These are phyloP conservation scores for Primulina huaijiensis DNA, from an alignment of 257 asterid genomes.

Conservation along the genomic window DNA sequence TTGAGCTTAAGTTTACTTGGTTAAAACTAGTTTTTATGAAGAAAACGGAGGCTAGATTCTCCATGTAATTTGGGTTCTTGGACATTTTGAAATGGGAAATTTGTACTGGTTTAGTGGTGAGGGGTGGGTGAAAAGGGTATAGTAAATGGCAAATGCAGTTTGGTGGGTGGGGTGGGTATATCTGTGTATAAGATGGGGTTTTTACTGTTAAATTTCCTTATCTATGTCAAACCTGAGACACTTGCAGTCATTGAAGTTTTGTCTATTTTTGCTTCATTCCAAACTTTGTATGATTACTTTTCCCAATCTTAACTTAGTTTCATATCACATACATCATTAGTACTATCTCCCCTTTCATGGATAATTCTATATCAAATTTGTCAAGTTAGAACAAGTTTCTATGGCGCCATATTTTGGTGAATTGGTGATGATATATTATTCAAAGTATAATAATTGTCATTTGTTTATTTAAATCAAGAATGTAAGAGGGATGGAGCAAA, in stretches of 20 bases:
- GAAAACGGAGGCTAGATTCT: constrained; percentile 15
- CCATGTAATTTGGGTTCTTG: constrained; percentile 13
- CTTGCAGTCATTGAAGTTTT: not conserved
- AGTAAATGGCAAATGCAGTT: constrained; percentile 20
- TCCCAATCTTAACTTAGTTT: no score
- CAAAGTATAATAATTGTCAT: not conserved
- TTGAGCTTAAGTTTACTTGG: not conserved
- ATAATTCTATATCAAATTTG: no score
- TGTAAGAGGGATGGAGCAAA: not conserved
- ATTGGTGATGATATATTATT: not conserved
- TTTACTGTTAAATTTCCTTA: constrained; percentile 13
- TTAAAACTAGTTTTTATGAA: constrained; percentile 8
- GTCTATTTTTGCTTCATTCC: not conserved
- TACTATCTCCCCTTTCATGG: no score
- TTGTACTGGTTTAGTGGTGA: constrained; percentile 15
- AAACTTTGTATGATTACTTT: not conserved
- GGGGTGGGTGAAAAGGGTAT: constrained; percentile 12
- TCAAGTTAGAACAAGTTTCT: not conserved
- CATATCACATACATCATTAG: no score
- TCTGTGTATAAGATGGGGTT: constrained; percentile 35
- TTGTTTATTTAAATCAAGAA: no score
- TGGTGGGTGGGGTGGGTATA: constrained; percentile 35
- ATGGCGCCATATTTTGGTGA: not conserved
- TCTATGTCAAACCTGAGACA: constrained; percentile 12
- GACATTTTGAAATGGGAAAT: constrained; percentile 10